phyloP scores from a whole-genome alignment of 2,329 filamentous ascomycete species.

The Boeremia lycopersici region DNA sequence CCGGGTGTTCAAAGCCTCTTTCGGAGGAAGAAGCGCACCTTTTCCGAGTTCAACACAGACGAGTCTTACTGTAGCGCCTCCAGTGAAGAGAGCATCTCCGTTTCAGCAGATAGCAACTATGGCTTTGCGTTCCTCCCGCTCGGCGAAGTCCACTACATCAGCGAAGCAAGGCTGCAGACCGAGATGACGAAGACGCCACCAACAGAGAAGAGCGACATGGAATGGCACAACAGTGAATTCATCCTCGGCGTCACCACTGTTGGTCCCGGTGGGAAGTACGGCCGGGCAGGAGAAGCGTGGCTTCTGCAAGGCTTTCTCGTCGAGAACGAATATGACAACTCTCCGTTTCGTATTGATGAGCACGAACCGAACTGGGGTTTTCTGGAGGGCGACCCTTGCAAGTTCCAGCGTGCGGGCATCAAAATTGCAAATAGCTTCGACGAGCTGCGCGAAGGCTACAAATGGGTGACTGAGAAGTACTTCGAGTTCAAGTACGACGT shows the following conservation, averaged over 20 bases:
- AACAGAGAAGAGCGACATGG: background rate
- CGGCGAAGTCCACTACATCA: background rate
- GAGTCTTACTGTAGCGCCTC: background rate
- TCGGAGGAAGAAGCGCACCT: background rate
- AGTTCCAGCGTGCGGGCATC: background rate
- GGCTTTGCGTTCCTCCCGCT: background rate
- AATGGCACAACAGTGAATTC: background rate
- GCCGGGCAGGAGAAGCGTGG: background rate
- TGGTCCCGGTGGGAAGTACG: background rate
- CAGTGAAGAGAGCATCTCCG: background rate
- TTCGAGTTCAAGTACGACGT: background rate
- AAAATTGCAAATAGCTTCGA: background rate
- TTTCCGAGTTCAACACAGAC: background rate
- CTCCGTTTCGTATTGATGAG: background rate
- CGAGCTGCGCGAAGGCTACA: background rate
- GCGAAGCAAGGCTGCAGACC: background rate
- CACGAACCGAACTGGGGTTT: background rate
- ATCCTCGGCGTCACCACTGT: background rate
- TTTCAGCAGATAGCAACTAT: background rate
- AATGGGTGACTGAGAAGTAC: background rate
- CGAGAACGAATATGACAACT: background rate
- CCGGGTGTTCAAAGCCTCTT: background rate
- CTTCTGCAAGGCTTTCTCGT: background rate
- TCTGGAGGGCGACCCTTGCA: background rate
- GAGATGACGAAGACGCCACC: background rate